Evolutionary conservation across 192 early-diverging fungal genomes (phyloP), one percentile per base, ranked within the genome.

Genomic region (Coemansia sp.): DNA sequence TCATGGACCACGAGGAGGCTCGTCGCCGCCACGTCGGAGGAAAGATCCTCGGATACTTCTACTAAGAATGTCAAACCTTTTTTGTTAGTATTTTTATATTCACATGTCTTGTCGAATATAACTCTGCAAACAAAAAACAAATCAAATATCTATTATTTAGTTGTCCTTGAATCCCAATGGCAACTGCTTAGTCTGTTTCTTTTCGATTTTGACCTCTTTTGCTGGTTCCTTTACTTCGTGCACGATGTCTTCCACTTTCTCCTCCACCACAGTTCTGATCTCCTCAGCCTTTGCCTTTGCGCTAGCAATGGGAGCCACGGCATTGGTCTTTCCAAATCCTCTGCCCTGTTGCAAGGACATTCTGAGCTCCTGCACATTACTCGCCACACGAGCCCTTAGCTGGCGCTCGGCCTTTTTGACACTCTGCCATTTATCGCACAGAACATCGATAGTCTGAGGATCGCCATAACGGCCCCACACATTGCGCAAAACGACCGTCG

Each of bases 1-100:
- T 99, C 87, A 99, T 99, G 93, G 97, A 99, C 89, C 96, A 98
- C 87, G 94, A 95, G 81, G 96, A 99, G 89, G 95, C 95, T 69
- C 92, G 96, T 91, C 88, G 93, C 71, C 95, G 95, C 88, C 94
- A 96, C 85, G 88, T 92, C 83, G 97, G 95, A 91, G 97, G 97
- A 74, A 97, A 97, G 91, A 91, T 98, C 87, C 91, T 98, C 71
- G 96, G 95, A 78, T 95, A 90, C 90, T 93, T 95, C 89, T 95
- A 95, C 86, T 95, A 91, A 79, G 24, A 50, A 52, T 5, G 44
- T 34, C 31, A 36, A n/a, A 6, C 2, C 16, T 3, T 34, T 57
- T 24, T 58, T 16, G 22, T 20, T 50, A 6, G 31, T 40, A 55
- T n/a, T n/a, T 38, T 38, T 50, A 66, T 50, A 66, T 49, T 61